phyloP scores from a whole-genome alignment of 2,329 filamentous ascomycete species.

The Pseudogymnoascus sp. region DNA sequence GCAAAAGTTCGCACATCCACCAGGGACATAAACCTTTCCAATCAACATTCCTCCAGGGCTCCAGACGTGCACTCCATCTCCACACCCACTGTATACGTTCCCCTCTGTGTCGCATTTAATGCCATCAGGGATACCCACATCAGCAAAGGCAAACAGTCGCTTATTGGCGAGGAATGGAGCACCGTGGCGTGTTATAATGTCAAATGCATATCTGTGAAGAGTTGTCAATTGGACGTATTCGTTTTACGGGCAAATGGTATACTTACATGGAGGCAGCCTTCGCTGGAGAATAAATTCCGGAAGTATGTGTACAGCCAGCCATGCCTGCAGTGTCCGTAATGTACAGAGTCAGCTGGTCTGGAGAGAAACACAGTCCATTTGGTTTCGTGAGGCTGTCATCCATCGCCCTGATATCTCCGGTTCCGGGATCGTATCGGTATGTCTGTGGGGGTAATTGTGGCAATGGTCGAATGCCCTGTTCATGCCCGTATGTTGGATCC shows the following conservation, averaged over 20 bases:
- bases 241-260: background rate
- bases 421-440: conserved; percentile 47
- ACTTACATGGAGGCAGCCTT: conserved; percentile 15
- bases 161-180: conserved; percentile 21
- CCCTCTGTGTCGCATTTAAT: conserved; percentile 46
- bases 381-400: conserved; percentile 51
- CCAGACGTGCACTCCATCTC: conserved; percentile 51
- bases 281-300: conserved; percentile 13
- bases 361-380: conserved; percentile 53
- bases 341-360: conserved; percentile 46
- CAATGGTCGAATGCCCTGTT: conserved; percentile 49
- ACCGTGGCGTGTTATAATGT: conserved; percentile 15
- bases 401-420: conserved; percentile 46
- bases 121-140: conserved; percentile 53
- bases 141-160: conserved; percentile 48
- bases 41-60: conserved; percentile 42
- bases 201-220: conserved; percentile 20
- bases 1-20: conserved; percentile 26
- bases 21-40: conserved; percentile 37
- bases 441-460: conserved; percentile 52
- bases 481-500: conserved; percentile 52
- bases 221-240: background rate
- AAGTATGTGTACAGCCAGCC: conserved; percentile 14
- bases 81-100: conserved; percentile 50
- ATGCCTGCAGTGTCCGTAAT: conserved; percentile 49